Evolutionary conservation across 1,284 basidiomycete species (phyloP), one percentile per base, ranked within the genome.

Genomic region (Phenoliferia sp.): DNA sequence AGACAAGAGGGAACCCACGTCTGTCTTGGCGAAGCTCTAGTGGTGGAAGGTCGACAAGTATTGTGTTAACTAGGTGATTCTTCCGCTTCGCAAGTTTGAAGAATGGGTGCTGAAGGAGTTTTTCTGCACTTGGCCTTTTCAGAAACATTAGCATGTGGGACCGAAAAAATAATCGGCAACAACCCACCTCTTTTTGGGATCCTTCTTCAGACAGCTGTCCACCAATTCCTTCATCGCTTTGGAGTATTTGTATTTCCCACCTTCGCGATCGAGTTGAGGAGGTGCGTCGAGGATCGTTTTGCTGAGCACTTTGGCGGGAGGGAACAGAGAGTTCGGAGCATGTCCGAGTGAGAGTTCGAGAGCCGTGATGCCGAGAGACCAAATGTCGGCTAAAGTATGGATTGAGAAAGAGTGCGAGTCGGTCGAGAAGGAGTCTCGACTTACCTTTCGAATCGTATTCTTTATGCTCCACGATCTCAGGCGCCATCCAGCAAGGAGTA

Each of bases 401-500:
- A 31, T 55, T 16, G 17, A 17, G 19, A 55, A 55, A 22, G 19
- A 29, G 28, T 29, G 54, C 4, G 52, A 55, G 26, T 7, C 7
- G 17, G 36, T 16, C 15, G 54, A 19, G n/a, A 16, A 33, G 39
- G 12, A n/a, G 60, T n/a, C 34, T n/a, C 19, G 31, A 52, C 70
- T 58, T 61, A 69, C 69, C 78, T 74, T 87, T 87, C 28, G 85
- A 85, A 76, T 92, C 91, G 78, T 94, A 94, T 70, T 87, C 86
- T 72, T 85, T 86, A 63, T 90, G 88, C 73, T 89, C 86, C 59
- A 94, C 90, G 32, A 94, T 85, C 74, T 94, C 92, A 2, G 92
- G 92, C 0, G 92, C 90, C 92, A 94, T 94, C 90, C 91, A 94
- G 76, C 90, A 92, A 1, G 92, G 92, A 34, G 92, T 94, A 60